Evolutionary conservation across 805 yeast species (phyloP), one percentile per base, ranked within the genome.

Genomic region (Nematodospora valgi): DNA sequence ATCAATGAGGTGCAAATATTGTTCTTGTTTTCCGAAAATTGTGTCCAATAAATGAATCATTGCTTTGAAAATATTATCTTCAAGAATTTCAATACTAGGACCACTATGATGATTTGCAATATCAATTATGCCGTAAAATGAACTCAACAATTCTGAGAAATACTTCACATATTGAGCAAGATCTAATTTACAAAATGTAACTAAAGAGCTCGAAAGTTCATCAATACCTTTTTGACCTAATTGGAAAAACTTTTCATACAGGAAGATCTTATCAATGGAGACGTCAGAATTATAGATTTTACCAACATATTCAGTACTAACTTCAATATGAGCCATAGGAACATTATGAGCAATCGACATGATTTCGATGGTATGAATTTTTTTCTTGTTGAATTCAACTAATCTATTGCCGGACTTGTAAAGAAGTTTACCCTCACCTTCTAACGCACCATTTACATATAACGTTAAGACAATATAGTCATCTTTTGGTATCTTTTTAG

Each of bases 301-400:
- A 17, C 96, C 95, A 37, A 80, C 76, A 53, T 83, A 86, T 34
- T 74, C 78, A 0, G 84, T 64, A 12, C 73, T 65, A 13, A 84
- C 47, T 44, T 82, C 83, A 17, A 69, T 62, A 24, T 60, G 66
- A n/a, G 74, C 70, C 27, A 68, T 52, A 13, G 70, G 65, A 15
- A 59, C 41, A 14, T 61, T 59, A 38, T 54, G 58, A 27, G 54
- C 48, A 20, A 51, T 44, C 18, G 76, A 64, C 5, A 60, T 58
- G 36, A 75, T 58, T 39, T 78, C 76, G 37, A 76, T 50, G 3
- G 53, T 51, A 27, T 69, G 65, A 34, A 65, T 62, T 40, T 68
- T 70, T 44, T 63, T 54, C 35, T 55, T 56, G 43, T 63, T 58
- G 47, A 67, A 73, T 44, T 74, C 79, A 28, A 70, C 63, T 33